Base-by-base conservation (phyloP, 2,329 filamentous ascomycete species). In the Pezicula neosporulosa region DNA sequence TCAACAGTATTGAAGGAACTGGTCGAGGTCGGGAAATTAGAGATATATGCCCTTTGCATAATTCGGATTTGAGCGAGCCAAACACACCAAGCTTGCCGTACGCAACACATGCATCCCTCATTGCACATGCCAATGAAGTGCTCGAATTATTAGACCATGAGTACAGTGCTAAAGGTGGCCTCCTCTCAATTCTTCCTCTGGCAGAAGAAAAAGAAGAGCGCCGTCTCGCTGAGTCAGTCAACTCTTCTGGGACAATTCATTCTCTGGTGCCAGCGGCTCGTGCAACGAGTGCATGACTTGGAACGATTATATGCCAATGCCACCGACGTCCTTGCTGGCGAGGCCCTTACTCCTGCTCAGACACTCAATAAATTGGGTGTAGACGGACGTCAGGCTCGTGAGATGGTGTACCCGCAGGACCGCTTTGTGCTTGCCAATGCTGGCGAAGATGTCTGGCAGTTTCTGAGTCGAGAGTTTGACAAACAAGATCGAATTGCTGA, bases 111-210 rank as follows among this genome's bases (percentile, higher is more conserved):
- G 50, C 62, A 54, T 48, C 71, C 30, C 71, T 84, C 15, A 67
- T 81, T 27, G 70, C 73, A 68, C 81, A 84, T 61, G 80, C 81
- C 53, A 83, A 84, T 60, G 72, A 77, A 52, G 78, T 80, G 47
- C 75, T 85, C 6, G 80, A 83, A 67, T 70, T 78, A 2, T 72
- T 85, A 6, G 81, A 85, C 56, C 78, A 83, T 60, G 80, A 83
- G 62, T 80, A 77, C 58, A 72, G 73, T 41, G 69, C 73, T 24
- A 76, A 77, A 35, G 81, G 81, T 15, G 81, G 81, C 2, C 66
- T 85, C 16, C 68, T 84, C 39, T 73, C 76, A 16, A 66, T 83
- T 7, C 70, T 85, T 1, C 81, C 81, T 0, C 68, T 69, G 2
- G 68, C 71, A 15, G 62, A 64, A 3, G 64, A 67, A 6, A 58